Base-by-base conservation (phyloP, 192 early-diverging fungal species). In the Powellomyces hirtus region DNA sequence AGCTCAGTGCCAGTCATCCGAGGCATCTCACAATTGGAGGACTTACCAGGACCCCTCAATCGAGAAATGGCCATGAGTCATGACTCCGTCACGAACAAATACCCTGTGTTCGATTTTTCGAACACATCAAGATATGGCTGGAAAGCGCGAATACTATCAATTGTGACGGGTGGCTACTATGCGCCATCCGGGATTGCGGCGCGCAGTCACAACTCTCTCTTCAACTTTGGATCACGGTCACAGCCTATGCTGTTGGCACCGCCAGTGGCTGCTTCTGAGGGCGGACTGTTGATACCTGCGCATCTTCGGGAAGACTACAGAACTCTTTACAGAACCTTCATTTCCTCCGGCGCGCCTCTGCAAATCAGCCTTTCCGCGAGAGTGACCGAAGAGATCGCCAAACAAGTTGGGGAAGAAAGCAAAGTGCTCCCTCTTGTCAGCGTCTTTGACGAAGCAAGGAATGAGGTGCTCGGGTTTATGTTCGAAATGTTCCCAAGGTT, bases 391-490 rank as follows among this genome's bases (percentile, higher is more conserved):
- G 59, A 74, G 4, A 70, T 74, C 22, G 33, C 66, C 6, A 44
- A 52, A 24, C 72, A 74, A 37, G 37, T 74, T 13, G 59, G 46
- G 29, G 67, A 69, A 16, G 57, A 36, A 0, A 34, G 26, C 16
- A 16, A 50, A 1, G 50, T 66, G 22, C 34, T 71, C 16, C 72
- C 72, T 6, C 46, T 71, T 5, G 67, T 74, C 2, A 59, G 55
- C 46, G 67, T 72, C 7, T 74, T 74, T 50, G 72, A 74, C 40
- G 67, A 71, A 37, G 72, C 72, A 14, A 16, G 50, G 46, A 74
- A 59, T 37, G 72, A 70, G 52, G 72, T 74, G 2, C 30, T 74
- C 20, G 58, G 18, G 1, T 20, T 30, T 20, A 59, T 74, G 64
- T 74, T 36, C 45, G 57, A 71, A 11, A 63, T 59, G 49, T 74